Evolutionary conservation across 345 rosid genomes (phyloP).

Genomic region (Moricandia moricandioides): DNA sequence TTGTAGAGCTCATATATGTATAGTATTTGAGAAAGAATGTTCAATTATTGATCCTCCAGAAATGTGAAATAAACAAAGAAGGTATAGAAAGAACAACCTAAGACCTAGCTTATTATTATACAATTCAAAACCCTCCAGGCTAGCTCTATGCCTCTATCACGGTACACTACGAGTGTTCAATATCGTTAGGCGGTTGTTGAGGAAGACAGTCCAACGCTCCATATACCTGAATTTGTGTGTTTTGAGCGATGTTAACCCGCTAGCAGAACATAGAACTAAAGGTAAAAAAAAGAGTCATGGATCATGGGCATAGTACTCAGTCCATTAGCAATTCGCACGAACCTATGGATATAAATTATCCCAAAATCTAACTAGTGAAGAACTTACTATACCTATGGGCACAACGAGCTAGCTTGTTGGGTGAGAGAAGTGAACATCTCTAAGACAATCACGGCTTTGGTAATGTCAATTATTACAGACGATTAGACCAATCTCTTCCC

Average conservation of each 20-base stretch:
- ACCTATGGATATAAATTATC: neutral
- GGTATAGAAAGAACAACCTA: conserved; percentile 5
- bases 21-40: neutral
- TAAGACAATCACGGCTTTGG: neutral
- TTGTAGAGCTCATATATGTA: neutral
- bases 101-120: conserved; percentile 15
- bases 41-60: neutral
- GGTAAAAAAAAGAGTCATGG: neutral
- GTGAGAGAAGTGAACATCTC: neutral
- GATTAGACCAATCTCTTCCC: neutral
- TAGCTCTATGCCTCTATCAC: conserved; percentile 10
- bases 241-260: conserved; percentile 26
- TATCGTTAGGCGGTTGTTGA: neutral
- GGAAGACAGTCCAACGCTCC: conserved; percentile 15
- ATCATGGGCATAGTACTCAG: neutral
- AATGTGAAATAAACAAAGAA: neutral
- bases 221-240: conserved; percentile 17
- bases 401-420: neutral
- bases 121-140: neutral
- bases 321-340: neutral
- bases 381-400: neutral
- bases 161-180: conserved; percentile 1
- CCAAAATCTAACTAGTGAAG: neutral
- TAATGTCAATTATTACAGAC: neutral
- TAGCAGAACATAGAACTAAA: neutral